These are phyloP conservation scores for Pestalotiopsis sp. DNA, from an alignment of 2,329 filamentous ascomycete genomes.

Conservation along the genomic window DNA sequence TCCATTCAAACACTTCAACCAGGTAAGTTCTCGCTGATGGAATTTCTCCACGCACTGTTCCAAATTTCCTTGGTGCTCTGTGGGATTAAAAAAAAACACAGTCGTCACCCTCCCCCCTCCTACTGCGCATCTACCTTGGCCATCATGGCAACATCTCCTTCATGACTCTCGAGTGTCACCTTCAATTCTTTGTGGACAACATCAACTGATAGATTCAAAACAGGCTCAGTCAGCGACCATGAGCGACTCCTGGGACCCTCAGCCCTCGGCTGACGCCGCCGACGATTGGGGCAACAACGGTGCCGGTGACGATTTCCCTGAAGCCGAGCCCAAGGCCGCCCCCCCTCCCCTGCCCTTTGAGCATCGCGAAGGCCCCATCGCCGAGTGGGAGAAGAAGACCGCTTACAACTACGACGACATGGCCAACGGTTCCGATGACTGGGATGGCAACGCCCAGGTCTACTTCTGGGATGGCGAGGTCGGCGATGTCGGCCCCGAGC, in stretches of 20 bases:
- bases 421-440: slow-evolving; percentile 33
- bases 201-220: neutral
- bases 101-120: neutral
- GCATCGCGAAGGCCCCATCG: slow-evolving; percentile 18
- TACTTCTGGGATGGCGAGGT: slow-evolving; percentile 88
- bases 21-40: too few relatives aligned
- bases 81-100: neutral
- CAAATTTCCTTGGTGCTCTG: too few relatives aligned
- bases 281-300: slow-evolving; percentile 13
- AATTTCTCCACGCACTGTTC: too few relatives aligned
- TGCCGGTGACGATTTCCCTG: slow-evolving; percentile 24
- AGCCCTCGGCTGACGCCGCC: slow-evolving; percentile 3
- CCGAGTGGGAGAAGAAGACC: slow-evolving; percentile 49
- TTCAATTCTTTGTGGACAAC: neutral
- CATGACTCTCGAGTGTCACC: neutral
- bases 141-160: neutral
- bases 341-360: slow-evolving; percentile 11
- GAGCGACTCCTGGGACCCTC: slow-evolving; percentile 10
- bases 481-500: slow-evolving; percentile 79
- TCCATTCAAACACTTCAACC: too few relatives aligned
- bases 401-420: slow-evolving; percentile 49
- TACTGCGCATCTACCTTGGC: neutral
- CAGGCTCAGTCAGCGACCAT: neutral
- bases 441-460: slow-evolving; percentile 60
- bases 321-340: slow-evolving; percentile 13